Evolutionary conservation across 257 asterid species (phyloP).

Genomic region (Craterostigma plantagineum): DNA sequence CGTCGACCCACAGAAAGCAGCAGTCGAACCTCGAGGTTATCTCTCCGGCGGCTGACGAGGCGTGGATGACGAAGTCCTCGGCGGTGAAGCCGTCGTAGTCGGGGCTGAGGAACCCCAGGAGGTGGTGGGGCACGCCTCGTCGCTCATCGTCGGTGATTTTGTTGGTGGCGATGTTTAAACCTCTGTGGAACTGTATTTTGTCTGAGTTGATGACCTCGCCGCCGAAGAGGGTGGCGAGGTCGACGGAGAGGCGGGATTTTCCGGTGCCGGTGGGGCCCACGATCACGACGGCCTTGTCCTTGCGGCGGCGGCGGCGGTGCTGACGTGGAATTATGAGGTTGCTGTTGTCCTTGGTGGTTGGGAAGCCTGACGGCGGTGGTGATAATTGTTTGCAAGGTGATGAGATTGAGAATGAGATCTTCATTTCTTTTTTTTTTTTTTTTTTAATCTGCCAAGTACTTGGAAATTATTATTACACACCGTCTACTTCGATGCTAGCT

Average conservation of each 20-base stretch:
- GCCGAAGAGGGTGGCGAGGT: background rate
- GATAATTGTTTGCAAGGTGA: too few relatives aligned
- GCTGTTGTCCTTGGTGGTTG: too few relatives aligned
- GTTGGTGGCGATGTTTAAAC: slow-evolving; percentile 4
- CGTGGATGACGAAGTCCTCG: background rate
- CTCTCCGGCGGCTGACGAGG: background rate
- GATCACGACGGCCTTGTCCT: slow-evolving; percentile 2
- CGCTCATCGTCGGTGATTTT: background rate
- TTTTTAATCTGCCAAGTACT: too few relatives aligned
- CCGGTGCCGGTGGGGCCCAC: slow-evolving; percentile 4
- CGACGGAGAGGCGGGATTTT: slow-evolving; percentile 1
- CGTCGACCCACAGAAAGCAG: slow-evolving; percentile 84
- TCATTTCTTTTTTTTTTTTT: too few relatives aligned
- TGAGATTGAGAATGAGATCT: too few relatives aligned
- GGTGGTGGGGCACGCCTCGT: background rate
- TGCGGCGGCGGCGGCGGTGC: too few relatives aligned
- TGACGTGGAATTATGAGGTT: too few relatives aligned
- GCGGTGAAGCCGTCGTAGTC: background rate
- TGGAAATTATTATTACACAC: too few relatives aligned
- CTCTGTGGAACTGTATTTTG: slow-evolving; percentile 1
- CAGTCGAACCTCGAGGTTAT: slow-evolving; percentile 26
- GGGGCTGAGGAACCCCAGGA: background rate
- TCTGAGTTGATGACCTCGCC: slow-evolving; percentile 3
- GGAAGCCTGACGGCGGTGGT: too few relatives aligned
- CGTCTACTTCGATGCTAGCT: too few relatives aligned